Base-by-base conservation (phyloP, 495 filamentous ascomycete genomes). In the Bombardia bombarda region DNA sequence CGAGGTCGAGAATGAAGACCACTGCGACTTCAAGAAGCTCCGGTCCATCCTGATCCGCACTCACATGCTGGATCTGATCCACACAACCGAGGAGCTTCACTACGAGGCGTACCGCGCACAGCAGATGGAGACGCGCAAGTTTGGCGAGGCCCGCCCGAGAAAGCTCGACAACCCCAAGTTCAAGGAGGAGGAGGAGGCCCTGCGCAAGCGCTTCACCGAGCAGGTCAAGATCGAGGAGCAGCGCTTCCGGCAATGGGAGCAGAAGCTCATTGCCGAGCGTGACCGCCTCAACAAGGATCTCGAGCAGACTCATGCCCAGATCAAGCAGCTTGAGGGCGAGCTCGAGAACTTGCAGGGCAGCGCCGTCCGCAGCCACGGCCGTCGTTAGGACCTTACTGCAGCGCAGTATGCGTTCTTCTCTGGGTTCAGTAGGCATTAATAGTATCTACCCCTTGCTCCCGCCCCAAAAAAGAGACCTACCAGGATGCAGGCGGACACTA, bases 21-120 rank as follows among this genome's bases (percentile, higher is more conserved):
- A 98, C 80, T 98, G 92, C 68, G 92, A 98, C 70, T 98, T 98
- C 73, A 98, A 98, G 84, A 98, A 98, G 74, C 84, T 98, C 47
- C 90, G 92, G 52, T 94, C 89, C 16, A 97, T 97, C 57, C 76
- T 98, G 49, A 97, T 98, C 73, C 88, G 92, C 58, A 98, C 93
- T n/a, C 92, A 98, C 74, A 98, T 98, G 92, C 81, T 98, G 46
- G 92, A 98, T 59, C 82, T 98, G 34, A 98, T 98, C 65, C 93
- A 97, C 78, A 98, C 92, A 37, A 97, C 92, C 46, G 92, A 98
- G 71, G 92, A 98, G 72, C 80, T 84, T 52, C 92, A 98, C 75
- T 98, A 98, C 73, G 92, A 98, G 65, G 92, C 87, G 40, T 98
- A 98, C 73, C 90, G 92, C 53, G 92, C 93, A 25, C 86, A 92